A percentile compares a stretch with the other conserved stretches of the same genome.
These are phyloP conservation scores for Bacidia gigantensis DNA, from an alignment of 495 filamentous ascomycete genomes.

Conservation along the genomic window DNA sequence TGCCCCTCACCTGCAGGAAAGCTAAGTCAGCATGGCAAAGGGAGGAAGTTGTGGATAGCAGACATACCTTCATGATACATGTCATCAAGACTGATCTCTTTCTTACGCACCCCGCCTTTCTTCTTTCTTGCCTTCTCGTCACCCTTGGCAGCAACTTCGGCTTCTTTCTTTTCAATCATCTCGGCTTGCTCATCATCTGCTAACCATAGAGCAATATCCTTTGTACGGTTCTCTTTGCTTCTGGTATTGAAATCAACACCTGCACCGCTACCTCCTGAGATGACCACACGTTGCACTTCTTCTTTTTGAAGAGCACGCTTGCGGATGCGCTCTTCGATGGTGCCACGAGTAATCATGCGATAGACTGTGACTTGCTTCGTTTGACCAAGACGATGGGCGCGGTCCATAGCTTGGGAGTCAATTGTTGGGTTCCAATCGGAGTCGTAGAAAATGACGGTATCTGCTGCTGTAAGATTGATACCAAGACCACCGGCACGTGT, in stretches of 20 bases:
- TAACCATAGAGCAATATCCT: conserved; percentile 94
- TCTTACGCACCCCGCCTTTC: conserved; percentile 43
- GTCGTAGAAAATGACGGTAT: conserved; percentile 98
- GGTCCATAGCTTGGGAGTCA: conserved; percentile 97
- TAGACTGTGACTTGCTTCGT: conserved; percentile 95
- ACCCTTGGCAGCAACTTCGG: conserved; percentile 53
- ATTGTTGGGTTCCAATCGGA: conserved; percentile 99
- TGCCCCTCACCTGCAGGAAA: conserved; percentile 68
- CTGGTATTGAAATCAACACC: conserved; percentile 90
- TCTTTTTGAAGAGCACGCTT: conserved; percentile 97
- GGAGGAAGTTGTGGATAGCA: neutral
- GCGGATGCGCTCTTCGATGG: conserved; percentile 96
- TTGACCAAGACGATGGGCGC: conserved; percentile 93
- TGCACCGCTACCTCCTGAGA: conserved; percentile 70
- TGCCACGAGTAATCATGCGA: conserved; percentile 89
- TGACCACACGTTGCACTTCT: conserved; percentile 97
- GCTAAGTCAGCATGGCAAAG: neutral
- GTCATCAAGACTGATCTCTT: conserved; percentile 77
- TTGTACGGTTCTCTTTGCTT: conserved; percentile 77
- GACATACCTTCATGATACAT: conserved; percentile 95
- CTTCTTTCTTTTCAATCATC: conserved; percentile 77
- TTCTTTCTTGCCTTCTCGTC: conserved; percentile 41
- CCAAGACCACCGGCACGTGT: conserved; percentile 95
- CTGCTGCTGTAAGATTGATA: conserved; percentile 87
- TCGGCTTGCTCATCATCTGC: conserved; percentile 91